A percentile compares a stretch with the other conserved stretches of the same genome.
phyloP scores from a whole-genome alignment of 2,329 filamentous ascomycete species.

The Fusarium sp. region DNA sequence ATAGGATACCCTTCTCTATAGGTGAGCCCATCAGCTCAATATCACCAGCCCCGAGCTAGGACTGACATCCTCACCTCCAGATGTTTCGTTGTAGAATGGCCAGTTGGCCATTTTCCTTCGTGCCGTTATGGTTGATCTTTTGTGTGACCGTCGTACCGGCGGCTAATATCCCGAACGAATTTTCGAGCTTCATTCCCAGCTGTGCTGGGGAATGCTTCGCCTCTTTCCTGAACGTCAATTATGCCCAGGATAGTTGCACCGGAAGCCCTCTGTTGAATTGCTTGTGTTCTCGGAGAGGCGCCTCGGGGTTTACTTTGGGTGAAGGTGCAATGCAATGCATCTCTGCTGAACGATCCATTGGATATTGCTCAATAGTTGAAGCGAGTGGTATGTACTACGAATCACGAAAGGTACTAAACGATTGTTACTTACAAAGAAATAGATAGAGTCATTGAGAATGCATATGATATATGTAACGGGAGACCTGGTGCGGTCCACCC shows the following conservation, averaged over 20 bases:
- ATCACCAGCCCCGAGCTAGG: neutral
- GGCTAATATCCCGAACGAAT: conserved; percentile 50
- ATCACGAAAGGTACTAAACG: neutral
- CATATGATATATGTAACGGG: conserved; percentile 69
- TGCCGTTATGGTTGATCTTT: conserved; percentile 49
- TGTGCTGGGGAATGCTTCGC: conserved; percentile 72
- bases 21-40: conserved; percentile 30
- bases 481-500: conserved; percentile 62
- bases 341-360: conserved; percentile 61
- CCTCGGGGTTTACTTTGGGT: conserved; percentile 74
- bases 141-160: conserved; percentile 43
- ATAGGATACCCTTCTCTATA: conserved; percentile 41
- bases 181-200: conserved; percentile 61
- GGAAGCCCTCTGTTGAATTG: conserved; percentile 66
- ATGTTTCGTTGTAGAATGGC: conserved; percentile 59
- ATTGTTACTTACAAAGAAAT: conserved; percentile 24
- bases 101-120: conserved; percentile 46
- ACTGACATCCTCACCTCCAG: conserved; percentile 40
- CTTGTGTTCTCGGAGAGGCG: conserved; percentile 70
- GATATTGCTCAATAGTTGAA: conserved; percentile 63
- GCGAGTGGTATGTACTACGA: conserved; percentile 46
- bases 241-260: conserved; percentile 61
- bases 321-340: conserved; percentile 78
- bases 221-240: conserved; percentile 72
- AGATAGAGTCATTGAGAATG: conserved; percentile 58